Percentiles rank a stretch among this genome's conserved stretches.
Evolutionary conservation across 1,284 basidiomycete genomes (phyloP).

Genomic region (Ceratobasidium sp.): DNA sequence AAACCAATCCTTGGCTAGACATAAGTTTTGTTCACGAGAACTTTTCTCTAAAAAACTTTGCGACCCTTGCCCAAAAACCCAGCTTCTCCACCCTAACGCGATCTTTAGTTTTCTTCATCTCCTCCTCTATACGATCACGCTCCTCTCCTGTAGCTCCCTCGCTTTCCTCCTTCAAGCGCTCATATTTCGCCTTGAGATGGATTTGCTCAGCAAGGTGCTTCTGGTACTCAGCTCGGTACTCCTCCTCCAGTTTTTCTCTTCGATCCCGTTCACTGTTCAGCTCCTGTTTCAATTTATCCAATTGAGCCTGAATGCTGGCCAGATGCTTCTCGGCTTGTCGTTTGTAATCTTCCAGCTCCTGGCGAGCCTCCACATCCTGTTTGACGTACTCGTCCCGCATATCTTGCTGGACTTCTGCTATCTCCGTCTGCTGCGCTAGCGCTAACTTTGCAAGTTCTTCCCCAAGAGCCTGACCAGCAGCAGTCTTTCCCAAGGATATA

Average conservation of each 20-base stretch:
- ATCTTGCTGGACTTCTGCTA: constrained; percentile 2
- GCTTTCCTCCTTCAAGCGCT: background rate
- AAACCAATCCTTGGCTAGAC: no score
- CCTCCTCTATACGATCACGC: no score
- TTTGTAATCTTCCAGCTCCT: constrained; percentile 13
- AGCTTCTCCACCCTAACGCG: no score
- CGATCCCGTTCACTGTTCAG: background rate
- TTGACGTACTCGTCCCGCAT: constrained; percentile 4
- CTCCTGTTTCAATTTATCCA: background rate
- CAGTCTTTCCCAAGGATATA: constrained; percentile 7
- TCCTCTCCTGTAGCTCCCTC: no score
- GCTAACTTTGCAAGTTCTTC: constrained; percentile 1
- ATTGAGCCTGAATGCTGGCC: background rate
- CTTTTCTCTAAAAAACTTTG: no score
- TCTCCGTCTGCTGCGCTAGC: background rate
- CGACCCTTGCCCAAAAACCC: no score
- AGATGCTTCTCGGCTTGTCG: background rate
- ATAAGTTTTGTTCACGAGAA: no score
- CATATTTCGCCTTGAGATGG: background rate
- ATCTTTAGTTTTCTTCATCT: no score
- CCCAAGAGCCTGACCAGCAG: constrained; percentile 14
- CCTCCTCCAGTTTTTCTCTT: background rate
- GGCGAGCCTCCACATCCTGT: background rate
- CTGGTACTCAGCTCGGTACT: background rate
- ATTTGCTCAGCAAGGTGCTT: background rate